phyloP scores from a whole-genome alignment of 2,329 filamentous ascomycete genomes.

The Torrubiella hemipterigena region DNA sequence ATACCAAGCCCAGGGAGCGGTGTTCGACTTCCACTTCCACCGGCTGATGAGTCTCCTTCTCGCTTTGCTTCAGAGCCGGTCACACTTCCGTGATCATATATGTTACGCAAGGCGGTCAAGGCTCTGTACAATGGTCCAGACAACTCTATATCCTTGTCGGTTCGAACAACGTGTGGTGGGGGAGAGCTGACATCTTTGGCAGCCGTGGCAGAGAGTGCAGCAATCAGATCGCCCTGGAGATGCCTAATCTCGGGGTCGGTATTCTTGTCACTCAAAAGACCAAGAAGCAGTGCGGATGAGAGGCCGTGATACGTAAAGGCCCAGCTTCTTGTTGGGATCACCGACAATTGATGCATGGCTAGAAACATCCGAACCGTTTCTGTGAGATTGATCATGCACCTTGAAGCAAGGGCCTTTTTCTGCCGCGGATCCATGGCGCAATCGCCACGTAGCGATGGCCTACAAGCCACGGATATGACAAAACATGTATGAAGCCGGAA shows the following conservation, averaged over 20 bases:
- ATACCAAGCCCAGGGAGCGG: conserved; percentile 20
- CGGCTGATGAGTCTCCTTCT: conserved; percentile 32
- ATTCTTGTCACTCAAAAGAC: conserved; percentile 52
- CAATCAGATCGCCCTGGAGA: conserved; percentile 51
- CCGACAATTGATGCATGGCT: conserved; percentile 55
- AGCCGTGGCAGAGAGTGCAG: conserved; percentile 50
- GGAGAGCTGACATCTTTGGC: conserved; percentile 48
- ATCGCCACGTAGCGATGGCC: conserved; percentile 46
- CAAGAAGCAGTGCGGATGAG: conserved; percentile 51
- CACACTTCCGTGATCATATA: conserved; percentile 53
- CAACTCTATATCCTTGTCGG: conserved; percentile 48
- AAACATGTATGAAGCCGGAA: conserved; percentile 55
- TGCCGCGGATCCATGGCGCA: conserved; percentile 38
- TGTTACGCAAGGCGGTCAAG: conserved; percentile 49
- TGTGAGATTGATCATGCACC: conserved; percentile 49
- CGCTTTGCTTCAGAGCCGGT: conserved; percentile 36
- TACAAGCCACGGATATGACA: conserved; percentile 52
- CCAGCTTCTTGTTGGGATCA: conserved; percentile 56
- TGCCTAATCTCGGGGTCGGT: conserved; percentile 50
- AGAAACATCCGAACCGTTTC: conserved; percentile 59
- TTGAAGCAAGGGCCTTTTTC: conserved; percentile 41
- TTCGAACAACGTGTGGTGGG: conserved; percentile 38
- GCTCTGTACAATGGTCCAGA: conserved; percentile 50
- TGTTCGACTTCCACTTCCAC: conserved; percentile 32
- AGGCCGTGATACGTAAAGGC: conserved; percentile 57